Conservation (phyloP, 768 basidiomycete genomes). For the Phaeolepiota aurea region DNA sequence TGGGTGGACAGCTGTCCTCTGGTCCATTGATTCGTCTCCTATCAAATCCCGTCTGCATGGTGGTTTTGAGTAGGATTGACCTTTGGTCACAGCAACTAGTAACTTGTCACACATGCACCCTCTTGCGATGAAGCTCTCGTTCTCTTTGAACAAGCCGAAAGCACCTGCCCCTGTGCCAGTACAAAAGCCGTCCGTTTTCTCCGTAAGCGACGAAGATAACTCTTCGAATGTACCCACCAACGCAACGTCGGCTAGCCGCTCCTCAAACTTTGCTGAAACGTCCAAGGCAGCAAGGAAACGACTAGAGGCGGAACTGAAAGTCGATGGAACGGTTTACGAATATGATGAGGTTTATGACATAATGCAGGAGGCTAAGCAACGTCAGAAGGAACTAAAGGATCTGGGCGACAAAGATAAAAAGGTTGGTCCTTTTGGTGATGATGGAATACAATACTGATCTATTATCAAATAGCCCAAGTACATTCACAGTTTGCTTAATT, state of each 20-base stretch:
- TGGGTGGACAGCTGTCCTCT: conserved; percentile 67
- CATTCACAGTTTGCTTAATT: conserved; percentile 66
- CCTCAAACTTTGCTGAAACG: conserved; percentile 49
- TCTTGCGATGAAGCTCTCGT: conserved; percentile 81
- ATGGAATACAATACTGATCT: conserved; percentile 2
- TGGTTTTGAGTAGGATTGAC: too few relatives aligned
- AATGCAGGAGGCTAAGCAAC: conserved; percentile 82
- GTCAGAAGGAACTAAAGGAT: conserved; percentile 72
- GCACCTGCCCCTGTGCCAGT: conserved; percentile 37
- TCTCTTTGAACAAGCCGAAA: conserved; percentile 69
- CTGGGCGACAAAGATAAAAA: conserved; percentile 70
- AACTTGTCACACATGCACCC: too few relatives aligned
- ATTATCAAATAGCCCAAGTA: conserved; percentile 72
- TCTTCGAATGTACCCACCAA: conserved; percentile 41
- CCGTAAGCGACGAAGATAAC: conserved; percentile 55
- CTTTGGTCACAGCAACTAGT: too few relatives aligned
- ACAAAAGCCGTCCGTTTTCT: conserved; percentile 56
- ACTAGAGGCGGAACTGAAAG: conserved; percentile 69
- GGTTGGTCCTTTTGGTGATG: conserved; percentile 30
- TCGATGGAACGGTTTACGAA: conserved; percentile 82
- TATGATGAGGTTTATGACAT: conserved; percentile 96
- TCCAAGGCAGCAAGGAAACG: conserved; percentile 63
- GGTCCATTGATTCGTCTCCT: conserved; percentile 87
- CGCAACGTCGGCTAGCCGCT: conserved; percentile 41
- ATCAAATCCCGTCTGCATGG: conserved; percentile 62